Evolutionary conservation across 2,329 filamentous ascomycete species (phyloP).

Genomic region (Fusarium lyarnte): DNA sequence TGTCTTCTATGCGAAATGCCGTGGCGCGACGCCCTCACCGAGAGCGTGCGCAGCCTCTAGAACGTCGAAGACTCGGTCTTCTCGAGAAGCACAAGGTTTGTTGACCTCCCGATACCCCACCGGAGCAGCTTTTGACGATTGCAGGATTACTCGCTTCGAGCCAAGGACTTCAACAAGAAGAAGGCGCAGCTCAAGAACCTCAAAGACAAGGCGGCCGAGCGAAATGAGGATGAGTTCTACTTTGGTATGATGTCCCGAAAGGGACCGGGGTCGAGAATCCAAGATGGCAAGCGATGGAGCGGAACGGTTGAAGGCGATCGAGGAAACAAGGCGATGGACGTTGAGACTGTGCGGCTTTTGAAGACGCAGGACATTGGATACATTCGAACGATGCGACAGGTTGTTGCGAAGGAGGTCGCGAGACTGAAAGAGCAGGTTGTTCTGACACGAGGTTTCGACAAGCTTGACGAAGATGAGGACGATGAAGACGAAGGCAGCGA

Average conservation of each 20-base stretch:
- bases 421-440: constrained; percentile 64
- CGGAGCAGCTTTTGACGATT: constrained; percentile 16
- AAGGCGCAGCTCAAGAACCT: constrained; percentile 68
- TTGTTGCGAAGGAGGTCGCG: constrained; percentile 66
- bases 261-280: constrained; percentile 61
- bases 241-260: constrained; percentile 73
- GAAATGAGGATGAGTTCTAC: constrained; percentile 79
- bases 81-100: constrained; percentile 92
- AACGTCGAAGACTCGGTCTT: constrained; percentile 86
- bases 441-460: constrained; percentile 52
- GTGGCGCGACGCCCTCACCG: constrained; percentile 85
- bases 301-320: constrained; percentile 68
- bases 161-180: constrained; percentile 73
- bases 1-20: constrained; percentile 70
- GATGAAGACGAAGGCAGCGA: constrained; percentile 46
- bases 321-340: constrained; percentile 63
- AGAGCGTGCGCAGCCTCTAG: constrained; percentile 87
- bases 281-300: constrained; percentile 61
- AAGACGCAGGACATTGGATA: constrained; percentile 77
- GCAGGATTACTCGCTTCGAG: constrained; percentile 72
- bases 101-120: background rate
- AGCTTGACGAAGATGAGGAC: constrained; percentile 48
- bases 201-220: constrained; percentile 68
- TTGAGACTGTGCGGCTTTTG: constrained; percentile 68
- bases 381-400: constrained; percentile 69